Base-by-base conservation (phyloP, 164 flowering plant genomes). In the Magnolia sinica region DNA sequence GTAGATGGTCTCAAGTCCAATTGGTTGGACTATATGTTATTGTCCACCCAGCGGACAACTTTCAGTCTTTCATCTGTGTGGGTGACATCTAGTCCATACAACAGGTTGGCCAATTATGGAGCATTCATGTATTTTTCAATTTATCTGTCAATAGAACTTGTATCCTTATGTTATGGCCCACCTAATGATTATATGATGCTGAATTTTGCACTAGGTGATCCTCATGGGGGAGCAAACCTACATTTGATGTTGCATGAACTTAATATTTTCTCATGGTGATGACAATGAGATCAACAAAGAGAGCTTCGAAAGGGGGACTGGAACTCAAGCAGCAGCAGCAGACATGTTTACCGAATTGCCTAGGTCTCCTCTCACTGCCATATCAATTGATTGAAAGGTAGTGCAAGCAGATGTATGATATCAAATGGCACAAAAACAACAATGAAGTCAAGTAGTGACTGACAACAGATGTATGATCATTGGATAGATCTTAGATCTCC, bases 281-380 rank as follows among this genome's bases (percentile, higher is more conserved):
- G 66, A 79, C 80, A 13, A 71, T 68, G 68, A 82, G 14, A n/a
- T 29, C 81, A 13, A 9, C 80, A 27, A 79, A 70, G 64, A 80
- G 79, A 51, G 72, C 20, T 70, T 69, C 78, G 22, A 87, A 79
- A 75, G 76, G 73, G 76, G 58, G 50, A 74, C 27, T 31, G n/a
- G 87, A 82, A 70, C 73, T 77, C 80, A 88, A 86, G 75, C 75
- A 77, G 9, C 81, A 23, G 24, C 29, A 83, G 61, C 81, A 83
- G 61, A 69, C 75, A 16, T 19, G 51, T 52, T 55, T 23, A 24
- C 66, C 29, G 29, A 27, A 37, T 58, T 67, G 71, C 87, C 84
- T 6, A 87, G 97, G 84, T 76, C 89, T 73, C 92, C 96, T 64
- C 89, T 91, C 69, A 75, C 85, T 58, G 77, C 81, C 70, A 80